phyloP scores from a whole-genome alignment of 352 stramenopile species.

The Blastocystis sp. region DNA sequence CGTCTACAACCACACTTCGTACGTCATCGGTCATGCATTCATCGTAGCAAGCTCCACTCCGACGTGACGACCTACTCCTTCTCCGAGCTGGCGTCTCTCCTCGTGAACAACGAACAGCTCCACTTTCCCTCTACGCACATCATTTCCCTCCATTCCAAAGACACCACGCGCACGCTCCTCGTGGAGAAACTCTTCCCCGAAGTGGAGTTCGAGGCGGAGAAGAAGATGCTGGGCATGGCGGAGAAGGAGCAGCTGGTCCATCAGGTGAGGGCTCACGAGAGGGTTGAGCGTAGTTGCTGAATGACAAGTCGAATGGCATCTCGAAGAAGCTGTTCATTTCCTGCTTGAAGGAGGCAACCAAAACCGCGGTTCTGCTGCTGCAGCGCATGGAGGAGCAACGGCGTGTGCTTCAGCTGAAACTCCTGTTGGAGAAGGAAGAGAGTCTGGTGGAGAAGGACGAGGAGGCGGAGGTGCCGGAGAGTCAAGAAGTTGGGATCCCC shows the following conservation, averaged over 20 bases:
- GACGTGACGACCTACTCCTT: constrained; percentile 49
- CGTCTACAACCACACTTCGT: constrained; percentile 56
- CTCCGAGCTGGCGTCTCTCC: constrained; percentile 23
- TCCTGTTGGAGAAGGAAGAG: background rate
- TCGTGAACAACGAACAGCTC: constrained; percentile 40
- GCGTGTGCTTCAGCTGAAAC: background rate
- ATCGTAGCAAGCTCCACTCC: constrained; percentile 44
- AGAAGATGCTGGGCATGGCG: background rate
- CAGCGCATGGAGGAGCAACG: constrained; percentile 24
- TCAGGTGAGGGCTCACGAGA: background rate
- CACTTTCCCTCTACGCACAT: constrained; percentile 35
- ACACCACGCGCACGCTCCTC: constrained; percentile 1
- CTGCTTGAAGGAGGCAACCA: constrained; percentile 23
- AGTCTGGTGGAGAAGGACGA: background rate
- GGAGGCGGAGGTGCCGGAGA: background rate
- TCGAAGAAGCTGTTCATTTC: constrained; percentile 13
- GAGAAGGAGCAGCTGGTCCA: constrained; percentile 25
- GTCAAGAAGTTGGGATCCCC: too few relatives aligned
- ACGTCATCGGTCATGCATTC: background rate
- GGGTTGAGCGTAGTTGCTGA: background rate
- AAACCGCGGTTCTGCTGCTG: constrained; percentile 15
- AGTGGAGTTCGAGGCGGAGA: constrained; percentile 19
- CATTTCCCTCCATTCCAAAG: constrained; percentile 35
- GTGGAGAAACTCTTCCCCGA: constrained; percentile 48
- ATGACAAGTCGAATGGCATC: constrained; percentile 15